A percentile compares a stretch with the other conserved stretches of the same genome.
Conservation (phyloP, 305 asterid species). For the Fraxinus angustifolia region DNA sequence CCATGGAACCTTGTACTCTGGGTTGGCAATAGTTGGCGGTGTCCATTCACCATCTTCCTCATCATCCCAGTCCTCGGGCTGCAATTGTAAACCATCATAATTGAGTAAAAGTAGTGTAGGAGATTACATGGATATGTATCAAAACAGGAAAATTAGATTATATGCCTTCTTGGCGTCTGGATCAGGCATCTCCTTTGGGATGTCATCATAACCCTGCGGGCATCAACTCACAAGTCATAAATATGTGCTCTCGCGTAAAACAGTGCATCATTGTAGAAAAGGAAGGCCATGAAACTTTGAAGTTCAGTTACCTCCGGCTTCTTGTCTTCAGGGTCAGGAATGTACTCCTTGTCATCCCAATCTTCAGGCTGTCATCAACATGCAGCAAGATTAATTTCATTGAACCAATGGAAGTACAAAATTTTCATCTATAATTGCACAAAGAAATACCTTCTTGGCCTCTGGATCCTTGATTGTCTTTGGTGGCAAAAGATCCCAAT, state of each 20-base stretch:
- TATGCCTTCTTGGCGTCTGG: constrained; percentile 87
- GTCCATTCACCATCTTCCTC: constrained; percentile 99
- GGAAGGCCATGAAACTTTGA: background rate
- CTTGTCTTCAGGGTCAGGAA: constrained; percentile 89
- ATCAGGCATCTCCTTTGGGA: constrained; percentile 78
- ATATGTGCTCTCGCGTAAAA: background rate
- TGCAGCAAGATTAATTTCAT: background rate
- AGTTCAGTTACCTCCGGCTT: constrained; percentile 72
- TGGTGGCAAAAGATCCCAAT: constrained; percentile 88
- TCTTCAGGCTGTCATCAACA: constrained; percentile 74
- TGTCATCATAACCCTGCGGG: constrained; percentile 87
- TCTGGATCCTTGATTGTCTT: constrained; percentile 88
- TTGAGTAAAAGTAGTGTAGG: constrained; percentile 4
- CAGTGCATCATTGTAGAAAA: background rate
- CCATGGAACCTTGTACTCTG: constrained; percentile 97
- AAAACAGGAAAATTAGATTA: background rate
- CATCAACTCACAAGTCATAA: background rate
- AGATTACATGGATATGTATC: background rate
- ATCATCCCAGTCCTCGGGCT: constrained; percentile 99
- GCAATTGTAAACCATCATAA: constrained; percentile 20
- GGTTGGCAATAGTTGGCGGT: constrained; percentile 87
- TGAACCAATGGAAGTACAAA: background rate
- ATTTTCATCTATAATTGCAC: background rate
- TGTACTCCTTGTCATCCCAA: constrained; percentile 93
- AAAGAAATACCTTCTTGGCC: constrained; percentile 66